phyloP scores from a whole-genome alignment of 768 basidiomycete species.

The Coprinopsis sp. region DNA sequence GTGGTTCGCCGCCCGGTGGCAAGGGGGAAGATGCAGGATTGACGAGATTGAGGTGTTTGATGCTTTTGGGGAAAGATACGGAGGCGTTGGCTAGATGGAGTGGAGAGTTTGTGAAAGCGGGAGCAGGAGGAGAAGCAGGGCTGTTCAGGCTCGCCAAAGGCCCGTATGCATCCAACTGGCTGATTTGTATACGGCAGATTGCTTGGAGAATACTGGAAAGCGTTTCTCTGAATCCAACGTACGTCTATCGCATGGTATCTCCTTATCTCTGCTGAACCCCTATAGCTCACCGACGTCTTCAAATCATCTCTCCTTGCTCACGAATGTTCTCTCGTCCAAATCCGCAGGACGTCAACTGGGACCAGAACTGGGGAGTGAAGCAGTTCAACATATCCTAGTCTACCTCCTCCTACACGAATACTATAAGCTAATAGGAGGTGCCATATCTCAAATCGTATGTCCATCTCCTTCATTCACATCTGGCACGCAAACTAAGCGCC shows the following conservation, averaged over 20 bases:
- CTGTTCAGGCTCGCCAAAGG: slow-evolving; percentile 17
- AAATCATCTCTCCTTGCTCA: slow-evolving; percentile 48
- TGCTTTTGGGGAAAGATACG: slow-evolving; percentile 54
- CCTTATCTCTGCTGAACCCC: not conserved
- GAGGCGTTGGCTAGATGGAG: slow-evolving; percentile 45
- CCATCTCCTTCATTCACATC: not conserved
- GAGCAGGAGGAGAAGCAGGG: slow-evolving; percentile 24
- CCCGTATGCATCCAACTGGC: slow-evolving; percentile 46
- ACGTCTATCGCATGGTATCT: slow-evolving; percentile 20
- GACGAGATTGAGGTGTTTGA: slow-evolving; percentile 58
- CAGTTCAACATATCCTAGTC: slow-evolving; percentile 31
- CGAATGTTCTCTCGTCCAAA: slow-evolving; percentile 36
- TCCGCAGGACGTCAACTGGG: slow-evolving; percentile 21
- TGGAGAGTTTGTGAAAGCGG: slow-evolving; percentile 26
- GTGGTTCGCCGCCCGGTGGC: slow-evolving; percentile 34
- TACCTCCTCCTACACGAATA: slow-evolving; percentile 47
- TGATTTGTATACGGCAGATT: slow-evolving; percentile 51
- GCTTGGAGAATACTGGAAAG: slow-evolving; percentile 48
- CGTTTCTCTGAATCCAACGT: slow-evolving; percentile 47
- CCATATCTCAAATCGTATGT: slow-evolving; percentile 50
- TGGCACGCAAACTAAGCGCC: not conserved
- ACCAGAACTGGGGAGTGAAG: slow-evolving; percentile 26
- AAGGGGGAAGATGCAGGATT: slow-evolving; percentile 32
- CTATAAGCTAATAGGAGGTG: slow-evolving; percentile 38
- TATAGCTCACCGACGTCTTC: slow-evolving; percentile 45